Conservation (phyloP, 768 basidiomycete species). For the Trametes cingulata region DNA sequence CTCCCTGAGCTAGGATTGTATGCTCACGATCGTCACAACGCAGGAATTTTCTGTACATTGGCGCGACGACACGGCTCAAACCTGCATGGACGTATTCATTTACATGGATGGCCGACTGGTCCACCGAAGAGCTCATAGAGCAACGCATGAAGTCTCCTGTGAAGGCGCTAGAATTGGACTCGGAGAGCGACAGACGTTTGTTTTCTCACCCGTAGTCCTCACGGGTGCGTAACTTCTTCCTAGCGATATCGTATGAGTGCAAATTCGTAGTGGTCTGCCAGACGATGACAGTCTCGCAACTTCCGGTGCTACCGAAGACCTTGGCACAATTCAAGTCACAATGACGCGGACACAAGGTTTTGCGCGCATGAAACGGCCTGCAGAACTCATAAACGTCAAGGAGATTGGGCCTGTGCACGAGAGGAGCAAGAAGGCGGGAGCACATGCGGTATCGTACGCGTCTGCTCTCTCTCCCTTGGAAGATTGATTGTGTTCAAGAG, state of each 20-base stretch:
- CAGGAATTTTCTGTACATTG: too few relatives aligned
- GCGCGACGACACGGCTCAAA: too few relatives aligned
- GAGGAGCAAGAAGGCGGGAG: constrained; percentile 19
- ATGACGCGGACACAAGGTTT: not conserved
- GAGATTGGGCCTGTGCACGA: constrained; percentile 7
- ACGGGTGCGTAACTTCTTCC: not conserved
- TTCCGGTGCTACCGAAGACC: not conserved
- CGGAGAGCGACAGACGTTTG: not conserved
- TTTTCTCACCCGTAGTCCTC: not conserved
- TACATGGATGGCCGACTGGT: too few relatives aligned
- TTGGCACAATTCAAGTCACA: constrained; percentile 9
- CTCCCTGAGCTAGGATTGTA: not conserved
- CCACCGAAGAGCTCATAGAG: too few relatives aligned
- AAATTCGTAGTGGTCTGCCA: too few relatives aligned
- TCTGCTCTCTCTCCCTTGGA: not conserved
- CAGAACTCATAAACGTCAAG: not conserved
- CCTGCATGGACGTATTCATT: too few relatives aligned
- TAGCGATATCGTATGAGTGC: too few relatives aligned
- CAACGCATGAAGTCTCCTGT: too few relatives aligned
- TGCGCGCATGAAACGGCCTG: not conserved
- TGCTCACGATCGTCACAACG: too few relatives aligned
- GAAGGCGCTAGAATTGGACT: too few relatives aligned
- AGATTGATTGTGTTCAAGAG: not conserved
- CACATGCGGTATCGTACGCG: constrained; percentile 10
- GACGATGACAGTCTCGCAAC: constrained; percentile 4